These are phyloP conservation scores for Xylaria acuta DNA, from an alignment of 495 filamentous ascomycete species.

Conservation along the genomic window DNA sequence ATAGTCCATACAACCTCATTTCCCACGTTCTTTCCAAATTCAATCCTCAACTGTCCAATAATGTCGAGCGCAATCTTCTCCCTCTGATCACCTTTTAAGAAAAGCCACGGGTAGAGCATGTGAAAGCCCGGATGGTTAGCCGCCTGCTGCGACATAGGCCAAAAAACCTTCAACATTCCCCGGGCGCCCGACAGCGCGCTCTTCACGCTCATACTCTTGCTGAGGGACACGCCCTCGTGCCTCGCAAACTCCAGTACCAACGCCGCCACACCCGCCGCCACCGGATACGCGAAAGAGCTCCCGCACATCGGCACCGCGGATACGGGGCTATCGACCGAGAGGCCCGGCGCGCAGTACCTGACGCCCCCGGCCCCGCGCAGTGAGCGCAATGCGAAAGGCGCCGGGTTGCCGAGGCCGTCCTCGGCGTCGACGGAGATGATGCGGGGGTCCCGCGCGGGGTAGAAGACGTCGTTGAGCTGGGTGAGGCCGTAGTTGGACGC, in stretches of 20 bases:
- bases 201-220: neutral
- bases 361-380: neutral
- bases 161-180: neutral
- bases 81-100: neutral
- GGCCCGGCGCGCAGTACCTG: conserved; percentile 1
- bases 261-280: neutral
- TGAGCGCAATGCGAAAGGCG: neutral
- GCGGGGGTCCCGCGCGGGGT: neutral
- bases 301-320: neutral
- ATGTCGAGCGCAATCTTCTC: neutral
- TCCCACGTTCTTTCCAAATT: neutral
- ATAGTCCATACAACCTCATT: neutral
- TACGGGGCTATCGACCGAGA: neutral
- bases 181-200: neutral
- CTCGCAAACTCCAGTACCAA: neutral
- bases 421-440: conserved; percentile 3
- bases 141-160: neutral
- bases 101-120: conserved; percentile 1
- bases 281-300: neutral
- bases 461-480: neutral
- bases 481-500: conserved; percentile 3
- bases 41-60: neutral
- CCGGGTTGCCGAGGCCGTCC: neutral
- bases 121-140: neutral
- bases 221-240: neutral